Base-by-base conservation (phyloP, 768 basidiomycete species). In the Suillus sp. region DNA sequence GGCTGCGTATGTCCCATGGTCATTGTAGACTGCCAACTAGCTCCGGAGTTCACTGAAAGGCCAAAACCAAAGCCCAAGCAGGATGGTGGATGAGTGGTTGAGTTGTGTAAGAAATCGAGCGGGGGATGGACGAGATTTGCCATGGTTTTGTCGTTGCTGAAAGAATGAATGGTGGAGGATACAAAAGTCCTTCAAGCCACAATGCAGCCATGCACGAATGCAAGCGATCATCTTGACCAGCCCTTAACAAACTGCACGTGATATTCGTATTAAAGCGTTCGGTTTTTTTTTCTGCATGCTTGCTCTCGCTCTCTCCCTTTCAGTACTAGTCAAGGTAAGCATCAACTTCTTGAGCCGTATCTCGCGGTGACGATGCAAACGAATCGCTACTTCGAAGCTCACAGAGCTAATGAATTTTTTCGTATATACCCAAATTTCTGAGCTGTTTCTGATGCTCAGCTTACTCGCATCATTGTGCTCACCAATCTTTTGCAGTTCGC, bases 371-470 rank as follows among this genome's bases (percentile, higher is more conserved):
- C 81, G 91, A 92, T 73, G 81, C 74, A 76, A 67, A 80, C 77
- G 90, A 91, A 93, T 92, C 91, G 90, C 90, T 92, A 93, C 91
- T 86, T 91, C 74, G 91, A 93, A 86, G 86, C 86, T 68, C 72
- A 30, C 7, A 64, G 65, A 77, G 90, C 84, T 88, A 27, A 83
- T 92, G 91, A 93, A 78, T 75, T 74, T 77, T 53, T 74, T 78
- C 81, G 80, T 73, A 84, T 79, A 93, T 93, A 93, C 91, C 92
- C 91, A 93, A 93, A 92, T 93, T 93, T 92, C 92, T 79, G 91
- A 93, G 82, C 79, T 68, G 76, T 72, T 68, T 69, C 57, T 62
- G 70, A 14, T 47, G 18, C 59, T 53, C 55, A 13, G 22, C 56
- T 54, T 43, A 20, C 30, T n/a, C 38, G 45, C 42, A 37, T 25